Evolutionary conservation across 1,284 basidiomycete genomes (phyloP), one percentile per base, ranked within the genome.

Genomic region (Phenoliferia sp.): DNA sequence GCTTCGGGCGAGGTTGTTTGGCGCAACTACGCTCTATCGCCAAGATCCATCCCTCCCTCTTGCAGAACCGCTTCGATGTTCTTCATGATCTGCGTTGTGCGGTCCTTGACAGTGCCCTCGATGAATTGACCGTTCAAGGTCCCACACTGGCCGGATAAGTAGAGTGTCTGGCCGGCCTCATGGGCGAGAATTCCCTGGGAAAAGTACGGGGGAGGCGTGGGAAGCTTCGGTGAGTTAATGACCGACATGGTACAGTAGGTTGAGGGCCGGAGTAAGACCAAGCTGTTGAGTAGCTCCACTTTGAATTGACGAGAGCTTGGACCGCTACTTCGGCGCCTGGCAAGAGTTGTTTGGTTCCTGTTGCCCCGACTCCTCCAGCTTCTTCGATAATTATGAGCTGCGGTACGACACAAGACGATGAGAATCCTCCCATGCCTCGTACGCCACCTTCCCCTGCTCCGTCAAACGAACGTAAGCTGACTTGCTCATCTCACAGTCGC

Each of bases 221-320:
- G 70, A 32, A 76, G 44, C 61, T 75, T 5, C 62, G 62, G 19
- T 58, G 71, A 2, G 44, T 68, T 1, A 71, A 72, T 16, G 74
- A 76, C 59, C 73, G 75, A 54, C 76, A 76, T 12, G 67, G 70
- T 15, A 66, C 74, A 54, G 73, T 75, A 1, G 33, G 29, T 1
- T 33, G 19, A 15, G 36, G 12, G 28, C 7, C 22, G 28, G 48
- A 52, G 48, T 12, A 12, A 44, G 22, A 44, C 39, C 39, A 22
- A 22, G n/a, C n/a, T 57, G 31, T 35, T 52, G n/a, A n/a, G n/a
- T n/a, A n/a, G n/a, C n/a, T n/a, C n/a, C n/a, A n/a, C n/a, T n/a
- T n/a, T n/a, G n/a, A n/a, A n/a, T n/a, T n/a, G n/a, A n/a, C n/a
- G n/a, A n/a, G n/a, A n/a, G n/a, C n/a, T n/a, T n/a, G n/a, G n/a